phyloP scores from a whole-genome alignment of 1,284 basidiomycete species.

The Cutaneotrichosporon spelunceum region DNA sequence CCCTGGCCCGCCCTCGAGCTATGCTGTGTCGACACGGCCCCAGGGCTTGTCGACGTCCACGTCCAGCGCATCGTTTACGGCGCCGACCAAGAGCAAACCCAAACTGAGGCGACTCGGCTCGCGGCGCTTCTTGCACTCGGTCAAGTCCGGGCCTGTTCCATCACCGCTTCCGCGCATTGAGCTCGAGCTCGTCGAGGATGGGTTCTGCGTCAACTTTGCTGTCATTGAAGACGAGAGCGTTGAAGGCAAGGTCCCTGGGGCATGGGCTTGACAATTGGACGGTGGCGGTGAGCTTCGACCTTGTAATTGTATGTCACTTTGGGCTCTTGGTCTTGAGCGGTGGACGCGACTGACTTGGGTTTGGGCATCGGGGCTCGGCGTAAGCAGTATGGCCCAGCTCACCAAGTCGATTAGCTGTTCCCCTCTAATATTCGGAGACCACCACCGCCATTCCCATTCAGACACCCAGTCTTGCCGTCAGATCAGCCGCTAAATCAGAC shows the following conservation, averaged over 20 bases:
- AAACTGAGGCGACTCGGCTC: background rate
- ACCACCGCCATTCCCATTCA: too few relatives aligned
- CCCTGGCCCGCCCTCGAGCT: background rate
- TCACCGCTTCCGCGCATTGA: constrained; percentile 2
- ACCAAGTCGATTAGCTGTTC: too few relatives aligned
- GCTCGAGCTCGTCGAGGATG: background rate
- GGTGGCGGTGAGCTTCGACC: background rate
- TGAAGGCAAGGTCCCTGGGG: background rate
- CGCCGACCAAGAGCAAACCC: background rate
- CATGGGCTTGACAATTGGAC: background rate
- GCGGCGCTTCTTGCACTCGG: background rate
- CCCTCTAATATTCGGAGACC: too few relatives aligned
- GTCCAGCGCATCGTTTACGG: background rate
- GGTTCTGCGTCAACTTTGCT: constrained; percentile 2
- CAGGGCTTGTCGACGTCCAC: background rate
- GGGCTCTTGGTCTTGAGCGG: background rate
- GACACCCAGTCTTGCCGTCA: too few relatives aligned
- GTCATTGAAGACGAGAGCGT: background rate
- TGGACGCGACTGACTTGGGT: background rate
- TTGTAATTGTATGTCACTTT: background rate
- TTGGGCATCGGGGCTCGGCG: too few relatives aligned
- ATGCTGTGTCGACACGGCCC: background rate
- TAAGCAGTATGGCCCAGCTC: background rate
- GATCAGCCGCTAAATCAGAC: too few relatives aligned
- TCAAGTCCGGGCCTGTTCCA: background rate